Base-by-base conservation (phyloP, 495 filamentous ascomycete species). In the Neurospora sp. region DNA sequence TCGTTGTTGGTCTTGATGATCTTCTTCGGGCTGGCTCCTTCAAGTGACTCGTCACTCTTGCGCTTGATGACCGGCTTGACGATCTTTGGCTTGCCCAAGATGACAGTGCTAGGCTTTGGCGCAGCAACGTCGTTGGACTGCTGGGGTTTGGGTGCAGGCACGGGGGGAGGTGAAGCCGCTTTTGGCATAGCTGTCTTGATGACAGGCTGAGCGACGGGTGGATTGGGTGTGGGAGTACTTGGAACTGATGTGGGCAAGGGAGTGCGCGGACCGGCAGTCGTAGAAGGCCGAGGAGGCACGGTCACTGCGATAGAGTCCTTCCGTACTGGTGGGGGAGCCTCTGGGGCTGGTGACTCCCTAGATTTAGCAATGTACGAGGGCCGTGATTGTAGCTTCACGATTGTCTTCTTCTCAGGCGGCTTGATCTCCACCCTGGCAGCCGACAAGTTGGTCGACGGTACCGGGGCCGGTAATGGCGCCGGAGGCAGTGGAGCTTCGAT, bases 11-110 rank as follows among this genome's bases (percentile, higher is more conserved):
- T 79, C 42, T 80, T 82, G n/a, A 79, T 74, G 3, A 81, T 41
- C 72, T 85, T 85, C 61, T 79, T 82, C 3, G 81, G 80, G 31
- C 80, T 78, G n/a, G 79, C 76, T 9, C 72, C 71, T 16, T 73
- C 79, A 31, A 75, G 75, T 4, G 27, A 42, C 10, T 82, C 79
- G 27, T 82, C 78, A 65, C 76, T 79, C 73, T 81, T 81, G 61
- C 80, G 76, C 74, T 82, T 82, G 71, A 78, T 80, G 8, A 37
- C 38, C 20, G 53, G 65, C 72, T 81, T 81, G 4, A 75, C 70
- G 27, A 71, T 74, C 73, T 78, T 81, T 35, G 40, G 14, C 71
- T 45, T 68, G 65, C 17, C 37, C 41, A 38, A 68, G 1, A 38
- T 65, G 3, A 68, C 42, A 20, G 42, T 45, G 35, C 31, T 38